Percentiles rank a stretch among this genome's conserved stretches.
phyloP scores from a whole-genome alignment of 2,329 filamentous ascomycete genomes.

The Fusarium nanum region DNA sequence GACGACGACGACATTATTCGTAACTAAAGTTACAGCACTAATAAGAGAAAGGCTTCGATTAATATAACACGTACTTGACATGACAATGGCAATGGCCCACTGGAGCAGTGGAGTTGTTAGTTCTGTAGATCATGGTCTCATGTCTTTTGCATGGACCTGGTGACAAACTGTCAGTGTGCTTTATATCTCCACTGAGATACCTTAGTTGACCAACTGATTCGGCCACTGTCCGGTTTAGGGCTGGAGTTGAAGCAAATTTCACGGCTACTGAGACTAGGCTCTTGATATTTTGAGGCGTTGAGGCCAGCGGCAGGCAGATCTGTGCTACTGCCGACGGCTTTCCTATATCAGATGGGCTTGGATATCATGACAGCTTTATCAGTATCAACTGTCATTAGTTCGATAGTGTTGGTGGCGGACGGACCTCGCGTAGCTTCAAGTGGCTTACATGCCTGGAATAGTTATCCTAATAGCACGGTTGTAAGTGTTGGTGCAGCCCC shows the following conservation, averaged over 20 bases:
- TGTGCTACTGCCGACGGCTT: neutral
- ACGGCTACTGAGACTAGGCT: neutral
- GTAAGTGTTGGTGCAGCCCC: neutral
- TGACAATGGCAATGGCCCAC: neutral
- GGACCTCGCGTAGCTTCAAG: neutral
- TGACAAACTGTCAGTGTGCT: neutral
- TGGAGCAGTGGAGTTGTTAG: slow-evolving; percentile 8
- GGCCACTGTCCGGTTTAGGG: neutral
- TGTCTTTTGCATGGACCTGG: neutral
- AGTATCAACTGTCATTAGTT: neutral
- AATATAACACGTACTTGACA: neutral
- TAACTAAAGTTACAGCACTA: neutral
- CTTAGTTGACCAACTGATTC: neutral
- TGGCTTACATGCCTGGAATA: neutral
- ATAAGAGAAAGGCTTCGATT: neutral
- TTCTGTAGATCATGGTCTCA: slow-evolving; percentile 15
- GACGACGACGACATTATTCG: neutral
- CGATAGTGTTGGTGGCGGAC: neutral
- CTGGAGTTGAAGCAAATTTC: neutral
- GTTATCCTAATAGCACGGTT: neutral
- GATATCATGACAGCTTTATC: neutral
- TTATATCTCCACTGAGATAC: neutral
- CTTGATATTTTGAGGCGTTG: neutral
- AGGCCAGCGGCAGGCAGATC: neutral
- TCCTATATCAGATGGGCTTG: neutral